A percentile compares a stretch with the other conserved stretches of the same genome.
phyloP scores from a whole-genome alignment of 345 rosid genomes.

The Euphorbia peplus region DNA sequence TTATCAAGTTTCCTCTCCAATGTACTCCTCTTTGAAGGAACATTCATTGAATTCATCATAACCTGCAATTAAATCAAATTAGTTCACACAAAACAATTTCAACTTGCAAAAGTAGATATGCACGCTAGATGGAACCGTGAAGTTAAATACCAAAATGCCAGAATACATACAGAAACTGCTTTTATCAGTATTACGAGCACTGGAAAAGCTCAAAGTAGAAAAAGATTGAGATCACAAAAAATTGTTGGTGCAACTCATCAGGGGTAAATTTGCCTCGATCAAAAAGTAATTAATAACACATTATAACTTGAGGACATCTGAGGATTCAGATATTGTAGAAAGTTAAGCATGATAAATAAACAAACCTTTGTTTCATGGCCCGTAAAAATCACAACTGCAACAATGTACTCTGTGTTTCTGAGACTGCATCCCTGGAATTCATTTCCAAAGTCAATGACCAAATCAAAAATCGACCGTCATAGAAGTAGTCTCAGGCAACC shows the following conservation, averaged over 20 bases:
- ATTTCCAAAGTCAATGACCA: not conserved
- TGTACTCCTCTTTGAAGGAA: slow-evolving; percentile 99
- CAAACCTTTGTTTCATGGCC: slow-evolving; percentile 98
- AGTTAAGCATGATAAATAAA: not conserved
- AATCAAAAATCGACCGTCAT: slow-evolving; percentile 8
- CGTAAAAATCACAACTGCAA: slow-evolving; percentile 85
- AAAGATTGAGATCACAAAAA: not conserved
- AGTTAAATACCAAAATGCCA: not conserved
- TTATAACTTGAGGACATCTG: not conserved
- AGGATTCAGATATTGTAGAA: not conserved
- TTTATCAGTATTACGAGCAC: not conserved
- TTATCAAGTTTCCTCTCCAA: slow-evolving; percentile 98
- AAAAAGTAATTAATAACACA: not conserved
- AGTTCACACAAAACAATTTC: slow-evolving; percentile 24
- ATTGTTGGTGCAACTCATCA: not conserved
- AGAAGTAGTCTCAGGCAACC: slow-evolving; percentile 12
- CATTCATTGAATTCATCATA: slow-evolving; percentile 99
- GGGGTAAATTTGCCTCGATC: not conserved
- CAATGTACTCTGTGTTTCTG: slow-evolving; percentile 87
- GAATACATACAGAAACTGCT: slow-evolving; percentile 1
- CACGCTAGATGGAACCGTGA: not conserved
- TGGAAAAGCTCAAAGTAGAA: not conserved
- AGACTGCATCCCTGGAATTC: slow-evolving; percentile 93
- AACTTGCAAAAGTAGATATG: not conserved
- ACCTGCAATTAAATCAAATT: slow-evolving; percentile 56